These are phyloP conservation scores for Mortierella sp. DNA, from an alignment of 371 early-diverging fungal genomes.

Conservation along the genomic window DNA sequence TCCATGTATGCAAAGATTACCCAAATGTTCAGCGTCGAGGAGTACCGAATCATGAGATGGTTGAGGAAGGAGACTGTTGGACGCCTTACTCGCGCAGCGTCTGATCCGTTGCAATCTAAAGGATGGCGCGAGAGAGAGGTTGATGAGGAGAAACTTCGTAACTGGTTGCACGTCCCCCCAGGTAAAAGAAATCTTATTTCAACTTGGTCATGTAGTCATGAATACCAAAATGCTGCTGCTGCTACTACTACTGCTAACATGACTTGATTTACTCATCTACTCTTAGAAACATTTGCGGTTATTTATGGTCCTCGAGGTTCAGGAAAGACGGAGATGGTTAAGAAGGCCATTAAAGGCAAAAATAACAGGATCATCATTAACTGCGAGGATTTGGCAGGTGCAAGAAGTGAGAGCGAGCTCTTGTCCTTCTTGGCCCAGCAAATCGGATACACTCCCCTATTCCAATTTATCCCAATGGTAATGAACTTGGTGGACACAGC, in stretches of 20 bases:
- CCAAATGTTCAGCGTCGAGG: conserved; percentile 77
- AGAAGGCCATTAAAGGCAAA: conserved; percentile 64
- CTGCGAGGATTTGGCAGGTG: conserved; percentile 80
- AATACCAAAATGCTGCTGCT: neutral
- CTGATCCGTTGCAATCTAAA: conserved; percentile 33
- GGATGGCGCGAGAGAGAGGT: conserved; percentile 74
- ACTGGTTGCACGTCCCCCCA: conserved; percentile 77
- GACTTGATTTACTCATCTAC: neutral
- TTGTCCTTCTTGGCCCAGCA: conserved; percentile 76
- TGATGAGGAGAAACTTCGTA: conserved; percentile 67
- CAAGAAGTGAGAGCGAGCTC: conserved; percentile 78
- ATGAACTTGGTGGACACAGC: conserved; percentile 81
- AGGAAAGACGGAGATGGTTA: conserved; percentile 71
- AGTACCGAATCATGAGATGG: conserved; percentile 74
- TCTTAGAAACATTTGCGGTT: conserved; percentile 70
- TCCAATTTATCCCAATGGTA: conserved; percentile 79
- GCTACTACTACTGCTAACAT: neutral
- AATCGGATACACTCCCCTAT: conserved; percentile 86
- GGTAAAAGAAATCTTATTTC: conserved; percentile 56
- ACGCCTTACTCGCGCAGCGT: conserved; percentile 51
- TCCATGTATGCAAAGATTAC: conserved; percentile 87
- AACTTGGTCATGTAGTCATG: too few relatives aligned
- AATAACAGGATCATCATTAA: conserved; percentile 80
- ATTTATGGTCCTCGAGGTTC: conserved; percentile 72
- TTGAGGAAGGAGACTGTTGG: conserved; percentile 73